Evolutionary conservation across 768 basidiomycete species (phyloP).

Genomic region (Flagelloscypha sp.): DNA sequence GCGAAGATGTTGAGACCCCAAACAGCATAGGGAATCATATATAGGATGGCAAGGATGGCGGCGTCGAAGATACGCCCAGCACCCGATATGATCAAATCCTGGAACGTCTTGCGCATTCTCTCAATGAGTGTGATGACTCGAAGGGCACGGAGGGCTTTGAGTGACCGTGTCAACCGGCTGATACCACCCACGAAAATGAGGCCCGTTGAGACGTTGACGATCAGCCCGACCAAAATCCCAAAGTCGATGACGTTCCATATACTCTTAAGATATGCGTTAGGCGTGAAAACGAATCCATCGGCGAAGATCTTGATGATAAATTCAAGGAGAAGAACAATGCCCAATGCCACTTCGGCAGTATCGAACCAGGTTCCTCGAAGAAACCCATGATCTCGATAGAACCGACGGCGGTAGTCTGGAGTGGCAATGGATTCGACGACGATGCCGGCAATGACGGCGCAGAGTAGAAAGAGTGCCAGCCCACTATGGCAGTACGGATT

Average conservation of each 20-base stretch:
- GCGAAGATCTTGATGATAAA: slow-evolving; percentile 87
- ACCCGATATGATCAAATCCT: slow-evolving; percentile 81
- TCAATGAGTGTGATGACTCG: slow-evolving; percentile 86
- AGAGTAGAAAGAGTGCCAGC: slow-evolving; percentile 67
- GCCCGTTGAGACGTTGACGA: slow-evolving; percentile 65
- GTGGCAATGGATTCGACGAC: slow-evolving; percentile 78
- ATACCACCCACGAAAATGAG: slow-evolving; percentile 72
- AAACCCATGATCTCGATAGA: slow-evolving; percentile 50
- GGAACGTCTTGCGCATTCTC: slow-evolving; percentile 80
- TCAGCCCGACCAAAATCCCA: slow-evolving; percentile 67
- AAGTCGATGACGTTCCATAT: slow-evolving; percentile 93
- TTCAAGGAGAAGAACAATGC: slow-evolving; percentile 65
- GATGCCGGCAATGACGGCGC: slow-evolving; percentile 74
- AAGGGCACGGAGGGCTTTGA: slow-evolving; percentile 84
- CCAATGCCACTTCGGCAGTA: slow-evolving; percentile 67
- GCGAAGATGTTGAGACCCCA: slow-evolving; percentile 94
- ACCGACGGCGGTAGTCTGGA: slow-evolving; percentile 72
- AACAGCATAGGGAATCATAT: slow-evolving; percentile 87
- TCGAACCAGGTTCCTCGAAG: slow-evolving; percentile 82
- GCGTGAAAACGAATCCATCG: slow-evolving; percentile 86
- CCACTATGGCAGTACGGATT: slow-evolving; percentile 57
- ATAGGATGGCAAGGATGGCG: slow-evolving; percentile 78
- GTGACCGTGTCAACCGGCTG: slow-evolving; percentile 70
- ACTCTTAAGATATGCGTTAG: slow-evolving; percentile 84
- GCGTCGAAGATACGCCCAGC: slow-evolving; percentile 82